Evolutionary conservation across 768 basidiomycete genomes (phyloP).

Genomic region (Russula griseocarnosa): DNA sequence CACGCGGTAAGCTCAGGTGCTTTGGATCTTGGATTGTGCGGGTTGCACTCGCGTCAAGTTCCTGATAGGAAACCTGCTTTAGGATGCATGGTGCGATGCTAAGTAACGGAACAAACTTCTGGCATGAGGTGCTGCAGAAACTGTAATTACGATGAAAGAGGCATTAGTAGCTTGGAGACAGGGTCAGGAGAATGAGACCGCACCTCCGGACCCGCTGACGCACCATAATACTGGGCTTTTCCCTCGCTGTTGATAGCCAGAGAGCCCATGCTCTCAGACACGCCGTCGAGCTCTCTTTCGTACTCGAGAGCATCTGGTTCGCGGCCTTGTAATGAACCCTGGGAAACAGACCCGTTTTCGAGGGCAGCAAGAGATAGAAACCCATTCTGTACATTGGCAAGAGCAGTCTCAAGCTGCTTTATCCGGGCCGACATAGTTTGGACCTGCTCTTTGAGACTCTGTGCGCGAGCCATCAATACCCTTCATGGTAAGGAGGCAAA

Average conservation of each 20-base stretch:
- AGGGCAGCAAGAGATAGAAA: conserved; percentile 27
- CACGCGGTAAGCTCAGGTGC: conserved; percentile 39
- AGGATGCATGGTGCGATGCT: background rate
- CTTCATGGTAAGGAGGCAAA: conserved; percentile 31
- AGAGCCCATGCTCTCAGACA: conserved; percentile 45
- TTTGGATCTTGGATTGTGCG: conserved; percentile 27
- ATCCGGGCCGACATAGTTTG: conserved; percentile 42
- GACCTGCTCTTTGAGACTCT: conserved; percentile 47
- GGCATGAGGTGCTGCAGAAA: conserved; percentile 30
- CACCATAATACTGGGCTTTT: conserved; percentile 49
- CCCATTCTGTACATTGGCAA: conserved; percentile 34
- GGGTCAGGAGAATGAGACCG: conserved; percentile 14
- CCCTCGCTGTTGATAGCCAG: conserved; percentile 48
- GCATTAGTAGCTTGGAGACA: conserved; percentile 1
- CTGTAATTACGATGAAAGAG: conserved; percentile 15
- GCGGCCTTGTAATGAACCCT: conserved; percentile 1
- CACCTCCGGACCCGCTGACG: conserved; percentile 49
- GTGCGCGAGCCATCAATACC: conserved; percentile 50
- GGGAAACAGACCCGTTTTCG: conserved; percentile 20
- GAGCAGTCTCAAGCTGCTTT: conserved; percentile 45
- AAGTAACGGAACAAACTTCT: conserved; percentile 4
- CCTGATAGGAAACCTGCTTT: conserved; percentile 11
- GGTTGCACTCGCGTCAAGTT: conserved; percentile 4
- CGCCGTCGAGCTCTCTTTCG: conserved; percentile 31
- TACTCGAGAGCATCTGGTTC: conserved; percentile 10